Evolutionary conservation across 1,284 basidiomycete genomes (phyloP).

Genomic region (Anthracocystis setariae): DNA sequence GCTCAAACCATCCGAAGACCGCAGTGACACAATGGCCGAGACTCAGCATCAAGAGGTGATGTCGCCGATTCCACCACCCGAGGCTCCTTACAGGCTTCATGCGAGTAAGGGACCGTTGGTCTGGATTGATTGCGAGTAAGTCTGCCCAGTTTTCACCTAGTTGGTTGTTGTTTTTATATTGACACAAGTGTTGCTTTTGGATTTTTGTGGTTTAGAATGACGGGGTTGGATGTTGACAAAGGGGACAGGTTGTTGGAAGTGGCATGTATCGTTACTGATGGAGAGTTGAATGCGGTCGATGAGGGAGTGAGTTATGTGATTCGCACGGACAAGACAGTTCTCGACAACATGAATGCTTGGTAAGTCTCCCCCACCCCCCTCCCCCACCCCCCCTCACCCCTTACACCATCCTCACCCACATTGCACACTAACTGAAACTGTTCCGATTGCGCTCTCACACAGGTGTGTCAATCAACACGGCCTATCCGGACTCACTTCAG

Average conservation of each 20-base stretch:
- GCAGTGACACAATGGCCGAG: background rate
- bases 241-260: conserved; percentile 78
- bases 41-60: background rate
- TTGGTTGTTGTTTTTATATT: no score
- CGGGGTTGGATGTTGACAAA: conserved; percentile 74
- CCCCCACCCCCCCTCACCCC: background rate
- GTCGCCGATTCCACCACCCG: conserved; percentile 54
- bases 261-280: conserved; percentile 83
- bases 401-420: background rate
- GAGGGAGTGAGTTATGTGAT: conserved; percentile 79
- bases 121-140: conserved; percentile 83
- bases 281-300: conserved; percentile 79
- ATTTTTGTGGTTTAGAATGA: conserved; percentile 73
- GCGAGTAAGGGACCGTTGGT: conserved; percentile 76
- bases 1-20: no score
- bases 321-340: conserved; percentile 73
- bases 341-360: conserved; percentile 71
- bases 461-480: conserved; percentile 53
- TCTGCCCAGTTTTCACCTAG: conserved; percentile 5
- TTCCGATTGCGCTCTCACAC: background rate
- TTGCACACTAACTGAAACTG: background rate
- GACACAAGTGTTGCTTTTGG: no score
- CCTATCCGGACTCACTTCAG: conserved; percentile 46
- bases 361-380: conserved; percentile 16
- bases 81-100: conserved; percentile 32